Evolutionary conservation across 148 eudicot genomes (phyloP), one percentile per base, ranked within the genome.

Genomic region (Camellia japonica): DNA sequence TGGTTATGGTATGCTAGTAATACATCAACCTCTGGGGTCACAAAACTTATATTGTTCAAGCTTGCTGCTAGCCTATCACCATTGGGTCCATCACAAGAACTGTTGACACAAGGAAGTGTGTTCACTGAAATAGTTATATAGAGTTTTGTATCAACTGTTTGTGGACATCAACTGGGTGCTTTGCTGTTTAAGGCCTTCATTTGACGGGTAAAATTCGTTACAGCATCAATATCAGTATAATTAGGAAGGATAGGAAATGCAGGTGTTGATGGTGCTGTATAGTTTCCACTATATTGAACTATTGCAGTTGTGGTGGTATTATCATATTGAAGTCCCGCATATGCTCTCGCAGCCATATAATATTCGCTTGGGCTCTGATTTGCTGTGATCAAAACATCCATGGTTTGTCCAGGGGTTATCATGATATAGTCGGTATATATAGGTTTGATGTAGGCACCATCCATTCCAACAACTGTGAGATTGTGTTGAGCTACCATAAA

Each of bases 301-400:
- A 85, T 19, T 1, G 85, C 87, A 3, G 87, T 85, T 44, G 87
- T 82, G 68, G 82, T 85, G 23, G 84, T 83, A 56, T 79, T 82
- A n/a, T 74, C 74, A 20, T 47, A 82, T 9, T 6, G 20, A 55
- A 19, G 62, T 18, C 79, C 75, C 0, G 42, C 83, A 41, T 16
- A 76, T 0, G 82, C 76, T 13, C 82, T 64, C 6, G 84, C 58
- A 2, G 82, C 85, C 69, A 85, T 82, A 78, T 82, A 82, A 76
- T 85, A 79, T 68, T 71, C 18, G 54, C 70, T 52, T 1, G 80
- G 82, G 7, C 44, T n/a, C 59, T 85, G 79, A 73, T 79, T 65
- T 47, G 87, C 82, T 0, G 74, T 75, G 13, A 82, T 30, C 15
- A 85, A 71, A 7, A 82, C 54, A 59, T 85, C 87, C 78, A 84